Base-by-base conservation (phyloP, 805 yeast species). In the Cyberlindnera sargentensis region DNA sequence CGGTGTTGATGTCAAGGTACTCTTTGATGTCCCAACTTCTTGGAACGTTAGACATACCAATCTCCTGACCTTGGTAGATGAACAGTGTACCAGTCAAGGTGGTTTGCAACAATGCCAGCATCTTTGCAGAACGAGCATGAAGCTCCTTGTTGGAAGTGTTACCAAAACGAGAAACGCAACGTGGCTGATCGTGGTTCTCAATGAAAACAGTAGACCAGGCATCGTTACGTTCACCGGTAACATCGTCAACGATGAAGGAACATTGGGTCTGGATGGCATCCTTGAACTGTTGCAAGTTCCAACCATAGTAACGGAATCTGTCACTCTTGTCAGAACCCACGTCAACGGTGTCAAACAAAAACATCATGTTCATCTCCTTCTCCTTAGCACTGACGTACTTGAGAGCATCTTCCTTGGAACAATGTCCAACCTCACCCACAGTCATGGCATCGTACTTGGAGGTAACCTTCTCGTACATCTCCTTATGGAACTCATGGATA, bases 51-150 rank as follows among this genome's bases (percentile, higher is more conserved):
- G 68, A 67, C 73, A 71, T 72, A 31, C 78, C 82, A 47, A 78
- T 62, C 52, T 78, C 83, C 57, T 78, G 83, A 41, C 82, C 83
- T 59, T 78, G 82, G 60, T 76, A 78, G 34, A 78, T 61, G 60
- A 66, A 78, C 42, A 75, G 58, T 10, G 82, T 75, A 39, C 83
- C 82, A 28, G 76, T 70, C 49, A 75, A 65, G 10, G 78, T 53
- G 9, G 66, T 43, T 47, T 71, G 68, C 54, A 77, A 57, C 38
- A 71, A 47, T 15, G 78, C 66, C 47, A 77, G 55, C 55, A 75
- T 58, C 60, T 77, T 77, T 28, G 77, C 76, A 28, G 76, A 66
- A 41, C 60, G 54, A 41, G 53, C 62, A 37, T 70, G 57, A 59
- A 55, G 33, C 26, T 36, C 45, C 40, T 58, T 50, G 28, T 60